Evolutionary conservation across 2,329 filamentous ascomycete genomes (phyloP), one percentile per base, ranked within the genome.

Genomic region (Claviceps purpurea): DNA sequence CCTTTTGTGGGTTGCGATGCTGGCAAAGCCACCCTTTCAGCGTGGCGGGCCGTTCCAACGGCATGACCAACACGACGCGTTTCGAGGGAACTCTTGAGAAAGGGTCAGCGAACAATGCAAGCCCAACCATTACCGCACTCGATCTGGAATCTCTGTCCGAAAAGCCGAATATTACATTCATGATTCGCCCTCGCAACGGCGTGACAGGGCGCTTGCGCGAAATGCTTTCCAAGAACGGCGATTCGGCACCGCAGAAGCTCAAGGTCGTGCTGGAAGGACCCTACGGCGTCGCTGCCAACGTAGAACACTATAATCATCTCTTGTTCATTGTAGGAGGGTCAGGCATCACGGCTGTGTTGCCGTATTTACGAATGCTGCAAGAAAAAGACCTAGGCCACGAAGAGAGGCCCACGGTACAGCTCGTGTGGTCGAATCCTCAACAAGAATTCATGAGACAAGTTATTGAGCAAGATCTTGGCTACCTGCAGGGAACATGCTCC

Each of bases 11-110:
- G 49, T 30, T 20, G 43, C 57, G 60, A 22, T 62, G 65, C 50
- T 72, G 70, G 69, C 68, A 72, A 51, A 69, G 63, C 55, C 70
- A 72, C 52, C 70, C 70, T 0, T 72, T 72, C 57, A 70, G 68
- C 8, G 61, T 70, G 42, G 64, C 64, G 7, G 61, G 58, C 38
- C 50, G 57, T n/a, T 48, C 24, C 43, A 11, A 18, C 6, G 24
- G 43, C 24, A 13, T 30, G 22, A 7, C 16, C 14, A 18, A 20
- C 43, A 4, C 43, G 14, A 20, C 16, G 3, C 14, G 2, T 18
- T 8, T 43, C 11, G 20, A 16, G 20, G 7, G 5, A 6, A 16
- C 20, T 24, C 13, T 5, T 7, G 13, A 43, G 11, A 24, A 24
- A 22, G 20, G 1, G 14, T 24, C 20, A 5, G n/a, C 5, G 11